Evolutionary conservation across 148 eudicot species (phyloP).

Genomic region (Rhododendron williamsianum): DNA sequence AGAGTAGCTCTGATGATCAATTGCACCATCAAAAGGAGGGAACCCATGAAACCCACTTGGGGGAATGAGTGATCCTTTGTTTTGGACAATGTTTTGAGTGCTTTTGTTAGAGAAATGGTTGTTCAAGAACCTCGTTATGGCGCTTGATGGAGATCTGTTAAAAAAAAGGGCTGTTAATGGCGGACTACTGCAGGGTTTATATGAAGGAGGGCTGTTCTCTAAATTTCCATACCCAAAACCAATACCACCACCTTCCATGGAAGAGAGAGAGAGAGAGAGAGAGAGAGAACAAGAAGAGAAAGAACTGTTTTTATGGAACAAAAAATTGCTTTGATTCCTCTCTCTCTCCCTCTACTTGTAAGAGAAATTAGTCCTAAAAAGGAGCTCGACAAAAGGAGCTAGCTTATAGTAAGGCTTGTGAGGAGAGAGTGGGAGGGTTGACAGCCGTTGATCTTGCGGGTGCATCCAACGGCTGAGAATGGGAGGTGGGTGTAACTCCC

Average conservation of each 20-base stretch:
- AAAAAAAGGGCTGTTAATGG: constrained; percentile 25
- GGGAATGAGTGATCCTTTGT: not conserved
- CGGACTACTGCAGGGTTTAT: constrained; percentile 22
- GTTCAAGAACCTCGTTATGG: constrained; percentile 45
- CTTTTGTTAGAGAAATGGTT: not conserved
- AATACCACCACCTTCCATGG: constrained; percentile 30
- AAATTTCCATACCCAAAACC: constrained; percentile 24
- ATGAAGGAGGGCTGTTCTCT: constrained; percentile 13
- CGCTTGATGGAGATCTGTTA: constrained; percentile 29
- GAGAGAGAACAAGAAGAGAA: constrained; percentile 2
- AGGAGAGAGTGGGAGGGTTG: constrained; percentile 1
- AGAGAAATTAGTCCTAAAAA: not conserved
- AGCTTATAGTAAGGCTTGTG: constrained; percentile 20
- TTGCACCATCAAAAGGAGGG: constrained; percentile 12
- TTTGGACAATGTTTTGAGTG: constrained; percentile 1
- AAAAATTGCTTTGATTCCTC: constrained; percentile 1
- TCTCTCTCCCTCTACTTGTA: not conserved
- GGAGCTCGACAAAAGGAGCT: constrained; percentile 14
- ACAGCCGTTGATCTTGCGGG: constrained; percentile 17
- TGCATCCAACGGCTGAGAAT: constrained; percentile 28
- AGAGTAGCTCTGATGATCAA: not conserved
- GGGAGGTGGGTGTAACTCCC: constrained; percentile 23
- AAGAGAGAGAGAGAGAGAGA: not conserved
- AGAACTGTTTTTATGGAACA: not conserved
- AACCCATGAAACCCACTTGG: not conserved